phyloP scores from a whole-genome alignment of 345 rosid species.

The Ceriops zippeliana region DNA sequence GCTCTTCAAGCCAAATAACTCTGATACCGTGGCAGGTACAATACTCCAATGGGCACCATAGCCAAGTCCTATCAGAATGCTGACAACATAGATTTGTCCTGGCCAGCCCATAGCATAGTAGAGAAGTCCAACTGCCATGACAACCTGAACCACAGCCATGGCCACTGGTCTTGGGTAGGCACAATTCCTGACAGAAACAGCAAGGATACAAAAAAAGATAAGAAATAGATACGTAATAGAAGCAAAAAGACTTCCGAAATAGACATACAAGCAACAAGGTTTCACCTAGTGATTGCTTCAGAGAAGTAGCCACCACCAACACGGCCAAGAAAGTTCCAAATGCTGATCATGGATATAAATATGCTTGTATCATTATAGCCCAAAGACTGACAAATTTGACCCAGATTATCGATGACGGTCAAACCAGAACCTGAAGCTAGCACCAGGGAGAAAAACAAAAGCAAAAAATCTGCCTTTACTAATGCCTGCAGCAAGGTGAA shows the following conservation, averaged over 20 bases:
- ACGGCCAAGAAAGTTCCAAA: slow-evolving; percentile 98
- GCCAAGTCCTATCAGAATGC: slow-evolving; percentile 54
- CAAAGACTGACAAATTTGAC: slow-evolving; percentile 94
- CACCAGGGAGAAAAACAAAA: slow-evolving; percentile 76
- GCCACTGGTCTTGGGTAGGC: slow-evolving; percentile 62
- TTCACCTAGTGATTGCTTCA: slow-evolving; percentile 78
- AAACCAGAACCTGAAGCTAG: slow-evolving; percentile 94
- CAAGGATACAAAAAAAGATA: not conserved
- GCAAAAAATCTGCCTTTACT: slow-evolving; percentile 93
- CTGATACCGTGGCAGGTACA: slow-evolving; percentile 60
- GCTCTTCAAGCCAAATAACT: slow-evolving; percentile 65
- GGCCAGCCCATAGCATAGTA: slow-evolving; percentile 62
- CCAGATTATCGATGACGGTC: slow-evolving; percentile 94
- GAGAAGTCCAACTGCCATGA: slow-evolving; percentile 60
- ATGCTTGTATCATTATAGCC: slow-evolving; percentile 78
- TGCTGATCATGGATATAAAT: slow-evolving; percentile 92
- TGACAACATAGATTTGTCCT: slow-evolving; percentile 55
- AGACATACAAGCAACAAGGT: not conserved
- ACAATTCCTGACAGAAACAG: slow-evolving; percentile 34
- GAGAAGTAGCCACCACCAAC: slow-evolving; percentile 96
- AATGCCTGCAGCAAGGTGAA: slow-evolving; percentile 84
- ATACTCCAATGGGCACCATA: slow-evolving; percentile 68
- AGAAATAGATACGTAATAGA: not conserved
- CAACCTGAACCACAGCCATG: slow-evolving; percentile 55
- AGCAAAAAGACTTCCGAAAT: not conserved